Base-by-base conservation (phyloP, 345 rosid species). In the Capsella bursapastoris region DNA sequence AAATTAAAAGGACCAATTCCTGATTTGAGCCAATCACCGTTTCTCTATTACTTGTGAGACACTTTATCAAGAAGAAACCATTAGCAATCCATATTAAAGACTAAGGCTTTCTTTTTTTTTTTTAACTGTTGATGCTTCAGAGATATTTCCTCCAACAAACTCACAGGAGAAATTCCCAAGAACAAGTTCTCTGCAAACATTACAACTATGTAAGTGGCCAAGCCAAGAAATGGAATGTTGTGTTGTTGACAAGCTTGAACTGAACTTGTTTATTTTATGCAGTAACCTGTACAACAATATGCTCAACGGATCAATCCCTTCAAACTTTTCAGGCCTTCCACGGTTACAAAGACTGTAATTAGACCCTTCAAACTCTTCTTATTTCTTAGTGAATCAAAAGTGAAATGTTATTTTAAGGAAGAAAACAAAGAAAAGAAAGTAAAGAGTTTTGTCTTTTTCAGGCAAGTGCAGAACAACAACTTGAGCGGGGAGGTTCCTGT, bases 251-350 rank as follows among this genome's bases (percentile, higher is more conserved):
- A 59, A 31, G 37, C 41, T 64, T 38, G 61, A 58, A 3, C 37
- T 18, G 0, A 15, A 29, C 16, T 63, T 50, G 25, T 38, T 58
- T 37, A 18, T 15, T 77, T 78, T 29, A 40, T 63, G 76, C 88
- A 90, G 96, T 50, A 74, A 83, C 59, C 74, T 90, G 43, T 82
- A 89, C 66, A 48, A 82, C 58, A 88, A 90, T 68, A 48, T 25
- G 51, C 87, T 88, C 25, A 82, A 28, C 22, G 89, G 96, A 64
- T 40, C 88, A 14, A 84, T 89, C 40, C 88, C 92, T 48, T 67
- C 81, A 18, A 80, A 64, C 11, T 86, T 86, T 64, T 81, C 92
- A 31, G 86, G 82, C 79, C 84, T 87, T 57, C 83, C 82, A 64
- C 34, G 2, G 14, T 87, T 87, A 57, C 96, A 89, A 66, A 81